Evolutionary conservation across 2,329 filamentous ascomycete species (phyloP), one percentile per base, ranked within the genome.

Genomic region (Sporothrix mexicana): DNA sequence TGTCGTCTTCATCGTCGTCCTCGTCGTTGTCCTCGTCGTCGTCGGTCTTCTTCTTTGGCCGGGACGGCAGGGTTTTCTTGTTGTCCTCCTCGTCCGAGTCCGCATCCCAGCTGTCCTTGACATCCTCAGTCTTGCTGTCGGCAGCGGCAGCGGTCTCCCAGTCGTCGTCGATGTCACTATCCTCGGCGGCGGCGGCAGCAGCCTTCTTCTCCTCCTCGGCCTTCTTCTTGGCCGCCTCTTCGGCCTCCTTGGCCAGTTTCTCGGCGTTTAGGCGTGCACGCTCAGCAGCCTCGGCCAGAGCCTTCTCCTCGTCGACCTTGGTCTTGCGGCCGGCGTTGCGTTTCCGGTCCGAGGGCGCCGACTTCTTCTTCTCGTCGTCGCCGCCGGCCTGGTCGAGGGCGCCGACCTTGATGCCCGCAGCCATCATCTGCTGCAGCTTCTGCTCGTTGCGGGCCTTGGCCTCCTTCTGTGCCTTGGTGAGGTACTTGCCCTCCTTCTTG

Each of bases 21-120:
- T 61, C 61, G 2, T 61, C 43, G 1, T 71, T 61, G 2, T 71
- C 67, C n/a, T 69, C 73, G 43, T 73, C 85, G n/a, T 77, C 78
- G 80, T 81, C 78, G 72, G 91, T 87, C 69, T 76, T 47, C 85
- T 84, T 88, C n/a, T 79, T 75, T 73, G 25, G 70, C 62, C 1
- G 75, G 73, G 53, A 36, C 6, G 71, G 62, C 41, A 72, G 64
- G 1, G 70, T 67, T 59, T 78, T 75, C 66, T 77, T 76, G 72
- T 79, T 84, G 79, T 84, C 82, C 78, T 94, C 92, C 7, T 93
- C 92, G 67, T 93, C 92, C 2, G 90, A 91, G 71, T 94, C 92
- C 47, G 93, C 94, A 80, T 98, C 95, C 95, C 95, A 98, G 84
- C 92, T 95, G 76, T 98, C 95, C 83, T 98, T 98, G 78, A 97